phyloP scores from a whole-genome alignment of 345 rosid species.

The Syzygium grande region DNA sequence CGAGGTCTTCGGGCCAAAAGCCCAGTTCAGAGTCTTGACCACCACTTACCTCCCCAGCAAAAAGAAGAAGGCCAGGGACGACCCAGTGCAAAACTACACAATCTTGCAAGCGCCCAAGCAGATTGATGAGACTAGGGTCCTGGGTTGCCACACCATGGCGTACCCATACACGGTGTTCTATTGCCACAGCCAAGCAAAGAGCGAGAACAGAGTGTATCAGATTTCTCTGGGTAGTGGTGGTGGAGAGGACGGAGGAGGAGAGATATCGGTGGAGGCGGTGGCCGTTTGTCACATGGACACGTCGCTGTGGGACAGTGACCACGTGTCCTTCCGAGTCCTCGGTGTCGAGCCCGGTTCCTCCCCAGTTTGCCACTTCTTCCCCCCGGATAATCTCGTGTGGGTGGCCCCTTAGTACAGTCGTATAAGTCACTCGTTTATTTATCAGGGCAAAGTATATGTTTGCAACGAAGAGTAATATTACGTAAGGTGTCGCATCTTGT shows the following conservation, averaged over 20 bases:
- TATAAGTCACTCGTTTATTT: neutral
- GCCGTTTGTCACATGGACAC: constrained; percentile 84
- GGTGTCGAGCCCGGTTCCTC: constrained; percentile 37
- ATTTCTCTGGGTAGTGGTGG: constrained; percentile 11
- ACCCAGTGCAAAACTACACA: constrained; percentile 36
- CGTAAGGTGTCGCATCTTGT: neutral
- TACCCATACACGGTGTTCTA: constrained; percentile 62
- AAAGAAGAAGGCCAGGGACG: neutral
- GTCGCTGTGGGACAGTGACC: constrained; percentile 51
- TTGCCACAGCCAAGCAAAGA: constrained; percentile 43
- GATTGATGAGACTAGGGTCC: constrained; percentile 15
- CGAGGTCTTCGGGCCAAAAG: constrained; percentile 24
- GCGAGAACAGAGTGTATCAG: constrained; percentile 28
- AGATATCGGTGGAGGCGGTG: constrained; percentile 21
- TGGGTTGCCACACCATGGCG: constrained; percentile 62
- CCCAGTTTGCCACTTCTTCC: constrained; percentile 76
- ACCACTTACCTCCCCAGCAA: constrained; percentile 12
- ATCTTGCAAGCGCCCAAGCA: constrained; percentile 21
- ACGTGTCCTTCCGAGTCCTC: constrained; percentile 53
- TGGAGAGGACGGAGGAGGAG: constrained; percentile 36
- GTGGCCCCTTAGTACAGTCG: constrained; percentile 9
- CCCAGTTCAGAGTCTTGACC: constrained; percentile 24
- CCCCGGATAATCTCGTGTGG: constrained; percentile 56
- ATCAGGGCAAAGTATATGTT: neutral
- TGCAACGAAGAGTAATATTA: neutral